Evolutionary conservation across 1,284 basidiomycete species (phyloP), one percentile per base, ranked within the genome.

Genomic region (Moesziomyces sp.): DNA sequence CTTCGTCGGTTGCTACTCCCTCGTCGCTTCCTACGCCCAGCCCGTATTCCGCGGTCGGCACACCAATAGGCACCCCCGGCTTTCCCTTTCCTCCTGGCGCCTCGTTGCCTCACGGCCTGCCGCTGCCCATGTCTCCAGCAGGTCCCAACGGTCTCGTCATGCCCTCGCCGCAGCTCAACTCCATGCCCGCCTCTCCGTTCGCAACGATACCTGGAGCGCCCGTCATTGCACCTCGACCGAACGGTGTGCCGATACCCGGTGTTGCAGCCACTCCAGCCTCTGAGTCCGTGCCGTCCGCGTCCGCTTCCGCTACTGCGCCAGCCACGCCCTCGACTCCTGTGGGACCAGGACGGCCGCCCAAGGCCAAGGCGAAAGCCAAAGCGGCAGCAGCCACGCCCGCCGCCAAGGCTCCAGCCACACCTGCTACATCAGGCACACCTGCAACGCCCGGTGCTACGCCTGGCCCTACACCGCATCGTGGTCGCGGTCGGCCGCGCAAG

Each of bases 401-500:
- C 5, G 38, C 46, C 28, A 24, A 14, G 4, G 28, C 46, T 19
- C 26, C 54, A 30, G 24, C 47, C 7, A 26, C 60, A 45, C 48
- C 56, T n/a, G 46, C 50, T 16, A 45, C 54, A 19, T 45, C 61
- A 19, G 54, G 52, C 1, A 56, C 61, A n/a, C 58, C 69, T 5
- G 56, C 61, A 14, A 60, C 57, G 10, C 60, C 61, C n/a, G 65
- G 65, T 23, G 58, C 54, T 2, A 68, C 65, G 44, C 66, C 61
- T 1, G 62, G 61, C 3, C 65, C 71, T 1, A 61, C 70, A 30
- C 65, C 58, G 13, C 71, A 74, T 46, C 60, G 71, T 53, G 66
- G 71, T 19, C 50, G 71, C 52, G 71, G 71, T 23, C 56, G 71
- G 21, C 71, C 71, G n/a, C 71, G 71, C 46, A 74, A 74, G 44